Evolutionary conservation across 116 monocot species (phyloP).

Genomic region (Cymodocea nodosa): DNA sequence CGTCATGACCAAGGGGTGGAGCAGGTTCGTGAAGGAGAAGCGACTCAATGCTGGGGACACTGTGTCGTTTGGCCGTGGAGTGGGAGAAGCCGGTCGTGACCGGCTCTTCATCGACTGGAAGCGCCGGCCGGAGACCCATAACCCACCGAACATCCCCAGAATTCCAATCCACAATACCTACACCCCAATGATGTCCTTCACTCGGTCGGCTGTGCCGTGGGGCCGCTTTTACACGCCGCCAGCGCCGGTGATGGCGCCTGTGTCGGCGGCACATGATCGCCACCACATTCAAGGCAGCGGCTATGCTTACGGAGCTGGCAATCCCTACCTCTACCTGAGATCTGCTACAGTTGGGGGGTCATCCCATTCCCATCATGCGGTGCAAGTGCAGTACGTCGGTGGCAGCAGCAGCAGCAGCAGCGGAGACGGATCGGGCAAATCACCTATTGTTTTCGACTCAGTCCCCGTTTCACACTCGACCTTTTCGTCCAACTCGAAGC

Average conservation of each 20-base stretch:
- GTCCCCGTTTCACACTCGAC: conserved; percentile 13
- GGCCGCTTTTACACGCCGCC: conserved; percentile 5
- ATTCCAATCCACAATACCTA: neutral
- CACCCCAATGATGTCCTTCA: conserved; percentile 4
- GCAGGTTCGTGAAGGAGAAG: conserved; percentile 75
- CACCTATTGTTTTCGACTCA: conserved; percentile 17
- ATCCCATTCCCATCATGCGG: neutral
- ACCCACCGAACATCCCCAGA: conserved; percentile 1
- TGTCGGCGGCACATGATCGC: neutral
- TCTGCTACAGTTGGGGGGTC: neutral
- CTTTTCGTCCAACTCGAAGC: conserved; percentile 7
- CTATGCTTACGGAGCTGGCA: neutral
- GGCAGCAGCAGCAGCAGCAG: neutral
- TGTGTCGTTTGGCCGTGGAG: conserved; percentile 51
- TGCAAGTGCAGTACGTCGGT: conserved; percentile 4
- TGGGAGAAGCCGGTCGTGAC: conserved; percentile 19
- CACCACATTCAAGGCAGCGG: conserved; percentile 1
- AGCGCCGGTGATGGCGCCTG: neutral
- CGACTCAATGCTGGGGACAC: conserved; percentile 57
- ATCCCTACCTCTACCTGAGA: conserved; percentile 11
- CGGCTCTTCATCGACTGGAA: conserved; percentile 67
- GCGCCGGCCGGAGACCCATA: conserved; percentile 8
- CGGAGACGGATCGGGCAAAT: neutral
- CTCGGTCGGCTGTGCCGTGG: conserved; percentile 2
- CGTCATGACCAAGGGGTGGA: conserved; percentile 93